Percentiles rank a stretch among this genome's conserved stretches.
phyloP scores from a whole-genome alignment of 768 basidiomycete genomes.

The Punctularia strigosozonata region DNA sequence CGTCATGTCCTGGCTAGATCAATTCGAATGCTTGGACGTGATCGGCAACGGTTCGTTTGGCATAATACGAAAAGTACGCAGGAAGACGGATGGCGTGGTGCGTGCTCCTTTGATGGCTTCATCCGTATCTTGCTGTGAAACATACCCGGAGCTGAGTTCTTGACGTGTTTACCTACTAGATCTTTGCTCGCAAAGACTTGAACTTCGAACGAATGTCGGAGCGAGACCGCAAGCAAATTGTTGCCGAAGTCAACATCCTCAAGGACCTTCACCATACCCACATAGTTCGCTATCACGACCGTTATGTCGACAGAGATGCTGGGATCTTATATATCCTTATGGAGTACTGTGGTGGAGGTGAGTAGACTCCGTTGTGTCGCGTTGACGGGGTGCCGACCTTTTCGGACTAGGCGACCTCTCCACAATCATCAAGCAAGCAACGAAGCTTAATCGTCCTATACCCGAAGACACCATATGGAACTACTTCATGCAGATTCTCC shows the following conservation, averaged over 20 bases:
- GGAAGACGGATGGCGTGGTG: constrained; percentile 76
- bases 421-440: constrained; percentile 69
- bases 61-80: constrained; percentile 87
- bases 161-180: constrained; percentile 23
- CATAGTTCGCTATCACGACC: constrained; percentile 92
- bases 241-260: constrained; percentile 96
- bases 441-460: constrained; percentile 56
- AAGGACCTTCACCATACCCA: constrained; percentile 93
- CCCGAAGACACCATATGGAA: constrained; percentile 93
- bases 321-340: constrained; percentile 95
- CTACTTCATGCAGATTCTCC: constrained; percentile 87
- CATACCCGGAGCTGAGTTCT: constrained; percentile 1
- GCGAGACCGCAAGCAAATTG: constrained; percentile 91
- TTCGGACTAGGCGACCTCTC: constrained; percentile 95
- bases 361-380: too few relatives aligned
- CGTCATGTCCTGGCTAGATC: constrained; percentile 40
- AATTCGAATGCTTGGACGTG: constrained; percentile 80
- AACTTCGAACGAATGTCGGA: constrained; percentile 97
- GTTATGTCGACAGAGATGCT: constrained; percentile 80
- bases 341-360: constrained; percentile 98
- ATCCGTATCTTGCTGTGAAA: neutral
- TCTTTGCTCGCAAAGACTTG: constrained; percentile 88
- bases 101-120: constrained; percentile 18
- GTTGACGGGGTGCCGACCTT: too few relatives aligned
- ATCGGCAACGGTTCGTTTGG: constrained; percentile 98